Percentiles rank a stretch among this genome's conserved stretches.
Evolutionary conservation across 768 basidiomycete genomes (phyloP).

Genomic region (Lactifluus piperatus): DNA sequence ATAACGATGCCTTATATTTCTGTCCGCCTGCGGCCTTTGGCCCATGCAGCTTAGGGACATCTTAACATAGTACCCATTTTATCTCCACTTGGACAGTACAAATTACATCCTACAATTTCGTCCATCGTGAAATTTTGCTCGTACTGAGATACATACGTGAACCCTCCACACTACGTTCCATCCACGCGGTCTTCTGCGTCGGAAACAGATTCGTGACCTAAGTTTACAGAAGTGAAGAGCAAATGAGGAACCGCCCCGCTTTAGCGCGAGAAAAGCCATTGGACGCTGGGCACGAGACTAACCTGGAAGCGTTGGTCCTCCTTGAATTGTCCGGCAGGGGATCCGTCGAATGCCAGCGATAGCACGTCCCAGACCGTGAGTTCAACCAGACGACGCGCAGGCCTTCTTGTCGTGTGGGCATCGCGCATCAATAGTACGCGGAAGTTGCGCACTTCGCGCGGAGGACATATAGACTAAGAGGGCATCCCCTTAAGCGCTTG

Average conservation of each 20-base stretch:
- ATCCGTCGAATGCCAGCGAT: constrained; percentile 12
- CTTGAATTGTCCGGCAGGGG: constrained; percentile 1
- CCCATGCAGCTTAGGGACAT: too few relatives aligned
- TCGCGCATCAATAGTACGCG: constrained; percentile 18
- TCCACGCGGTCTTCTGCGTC: constrained; percentile 62
- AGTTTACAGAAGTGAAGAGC: not conserved
- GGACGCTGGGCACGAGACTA: not conserved
- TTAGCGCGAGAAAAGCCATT: not conserved
- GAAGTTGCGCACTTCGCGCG: constrained; percentile 19
- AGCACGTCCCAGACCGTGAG: constrained; percentile 20
- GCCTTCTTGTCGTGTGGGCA: constrained; percentile 3
- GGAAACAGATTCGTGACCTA: constrained; percentile 66
- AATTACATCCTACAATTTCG: constrained; percentile 21
- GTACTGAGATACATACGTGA: constrained; percentile 66
- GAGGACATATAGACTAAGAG: constrained; percentile 15
- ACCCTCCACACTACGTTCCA: constrained; percentile 38
- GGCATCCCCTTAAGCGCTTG: not conserved
- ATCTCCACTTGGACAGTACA: too few relatives aligned
- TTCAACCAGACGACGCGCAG: constrained; percentile 13
- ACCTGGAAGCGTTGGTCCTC: constrained; percentile 19
- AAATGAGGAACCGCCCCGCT: too few relatives aligned
- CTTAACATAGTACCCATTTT: too few relatives aligned
- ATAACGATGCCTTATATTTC: too few relatives aligned
- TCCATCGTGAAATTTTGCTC: constrained; percentile 58
- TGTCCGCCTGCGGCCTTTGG: too few relatives aligned